Percentiles rank a stretch among this genome's conserved stretches.
Conservation (phyloP, 1,139 yeast species). For the Pichia sp. region DNA sequence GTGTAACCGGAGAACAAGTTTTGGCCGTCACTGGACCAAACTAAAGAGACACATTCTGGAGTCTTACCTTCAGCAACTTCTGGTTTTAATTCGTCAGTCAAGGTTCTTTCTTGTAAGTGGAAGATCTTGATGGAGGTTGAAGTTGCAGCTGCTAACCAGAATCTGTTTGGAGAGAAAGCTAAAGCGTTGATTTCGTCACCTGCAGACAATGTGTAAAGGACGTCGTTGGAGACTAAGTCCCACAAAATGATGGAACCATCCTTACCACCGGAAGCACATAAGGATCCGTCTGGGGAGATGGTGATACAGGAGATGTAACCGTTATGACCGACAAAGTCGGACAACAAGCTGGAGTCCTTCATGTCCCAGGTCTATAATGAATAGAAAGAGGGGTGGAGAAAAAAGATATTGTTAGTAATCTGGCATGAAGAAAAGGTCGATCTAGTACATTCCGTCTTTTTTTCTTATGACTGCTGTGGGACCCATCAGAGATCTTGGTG, state of each 20-base stretch:
- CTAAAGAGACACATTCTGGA: conserved; percentile 97
- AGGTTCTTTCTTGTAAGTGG: conserved; percentile 93
- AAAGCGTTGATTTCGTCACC: conserved; percentile 97
- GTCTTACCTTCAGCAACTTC: conserved; percentile 96
- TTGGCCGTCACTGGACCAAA: conserved; percentile 99
- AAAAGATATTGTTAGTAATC: conserved; percentile 23
- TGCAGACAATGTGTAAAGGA: conserved; percentile 92
- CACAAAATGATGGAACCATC: conserved; percentile 98
- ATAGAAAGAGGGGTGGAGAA: neutral
- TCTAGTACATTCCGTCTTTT: too few species aligned
- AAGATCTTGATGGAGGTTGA: conserved; percentile 96
- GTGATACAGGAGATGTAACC: conserved; percentile 98
- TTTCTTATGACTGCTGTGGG: neutral
- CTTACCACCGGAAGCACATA: conserved; percentile 99
- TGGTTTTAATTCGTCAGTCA: conserved; percentile 98
- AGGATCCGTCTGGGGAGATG: conserved; percentile 99
- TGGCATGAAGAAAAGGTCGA: neutral
- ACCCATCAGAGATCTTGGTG: conserved; percentile 97
- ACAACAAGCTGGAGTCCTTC: conserved; percentile 66
- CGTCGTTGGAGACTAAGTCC: conserved; percentile 88
- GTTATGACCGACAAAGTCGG: conserved; percentile 99
- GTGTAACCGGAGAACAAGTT: conserved; percentile 99
- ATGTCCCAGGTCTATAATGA: conserved; percentile 83
- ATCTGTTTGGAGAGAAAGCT: conserved; percentile 99
- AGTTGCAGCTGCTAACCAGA: conserved; percentile 99